Percentiles rank a stretch among this genome's conserved stretches.
Conservation (phyloP, 2,329 filamentous ascomycete genomes). For the Verticillium nubilum region DNA sequence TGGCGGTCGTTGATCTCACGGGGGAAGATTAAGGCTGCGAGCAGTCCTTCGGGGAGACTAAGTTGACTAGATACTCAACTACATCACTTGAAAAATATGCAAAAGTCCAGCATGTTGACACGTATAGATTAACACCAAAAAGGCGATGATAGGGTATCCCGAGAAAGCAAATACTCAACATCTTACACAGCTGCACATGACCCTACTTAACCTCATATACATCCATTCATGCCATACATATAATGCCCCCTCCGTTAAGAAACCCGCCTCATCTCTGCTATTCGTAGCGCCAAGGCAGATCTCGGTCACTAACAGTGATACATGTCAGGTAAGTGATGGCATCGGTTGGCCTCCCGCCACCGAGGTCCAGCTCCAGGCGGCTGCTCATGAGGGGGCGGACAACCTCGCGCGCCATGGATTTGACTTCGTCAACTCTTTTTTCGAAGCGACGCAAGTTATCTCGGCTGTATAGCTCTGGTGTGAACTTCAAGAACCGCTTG, state of each 20-base stretch:
- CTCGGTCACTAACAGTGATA: constrained; percentile 39
- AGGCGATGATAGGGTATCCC: not conserved
- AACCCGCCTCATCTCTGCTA: constrained; percentile 6
- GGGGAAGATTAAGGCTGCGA: not conserved
- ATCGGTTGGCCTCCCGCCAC: constrained; percentile 34
- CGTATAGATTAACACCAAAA: not conserved
- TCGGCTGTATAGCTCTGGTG: constrained; percentile 74
- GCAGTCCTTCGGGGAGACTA: too few relatives aligned
- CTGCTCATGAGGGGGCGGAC: constrained; percentile 84
- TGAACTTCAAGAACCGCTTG: constrained; percentile 82
- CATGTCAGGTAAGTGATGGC: constrained; percentile 46
- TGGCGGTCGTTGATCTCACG: constrained; percentile 12
- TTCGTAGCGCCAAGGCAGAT: constrained; percentile 44
- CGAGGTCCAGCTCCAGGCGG: constrained; percentile 73
- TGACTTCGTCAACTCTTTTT: constrained; percentile 81
- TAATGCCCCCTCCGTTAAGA: not conserved
- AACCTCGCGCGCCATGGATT: constrained; percentile 72
- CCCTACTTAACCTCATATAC: too few relatives aligned
- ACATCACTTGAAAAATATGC: too few relatives aligned
- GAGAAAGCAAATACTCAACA: not conserved
- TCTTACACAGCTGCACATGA: not conserved
- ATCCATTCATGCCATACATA: not conserved
- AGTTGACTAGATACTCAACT: too few relatives aligned
- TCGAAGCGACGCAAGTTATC: constrained; percentile 86
- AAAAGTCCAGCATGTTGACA: too few relatives aligned